Evolutionary conservation across 139 green algal genomes (phyloP), one percentile per base, ranked within the genome.

Genomic region (Micromonas commoda): DNA sequence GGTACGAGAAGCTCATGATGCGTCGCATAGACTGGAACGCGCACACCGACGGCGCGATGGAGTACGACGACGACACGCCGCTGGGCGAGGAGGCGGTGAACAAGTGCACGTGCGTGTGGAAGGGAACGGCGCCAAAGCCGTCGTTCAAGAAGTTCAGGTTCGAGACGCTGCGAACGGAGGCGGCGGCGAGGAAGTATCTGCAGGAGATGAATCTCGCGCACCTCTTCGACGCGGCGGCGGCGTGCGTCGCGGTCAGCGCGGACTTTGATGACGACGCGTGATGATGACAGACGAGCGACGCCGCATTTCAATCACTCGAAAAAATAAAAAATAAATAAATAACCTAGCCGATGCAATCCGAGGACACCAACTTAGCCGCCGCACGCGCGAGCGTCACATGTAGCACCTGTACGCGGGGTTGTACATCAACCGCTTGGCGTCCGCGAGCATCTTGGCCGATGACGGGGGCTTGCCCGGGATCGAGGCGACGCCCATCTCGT

Each of bases 1-100:
- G 92, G 37, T 98, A 97, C 84, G 83, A 85, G 51, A 97, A 97
- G 84, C 87, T 98, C 20, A 97, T 99, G 92, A 82, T 96, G 64
- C 77, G 87, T 19, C 87, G 94, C 54, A 98, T 98, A n/a, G 79
- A 98, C 68, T 98, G 95, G 94, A 64, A 66, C n/a, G 72, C 33
- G 13, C 35, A 77, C 16, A 9, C 16, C 45, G 45, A 57, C 45
- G 9, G 9, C 45, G 45, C 45, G 45, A 16, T 23, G 9, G 45
- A 9, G 45, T 9, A 83, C 24, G 77, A 82, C 20, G 84, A 83
- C n/a, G 37, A 69, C 32, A 32, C 66, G 3, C 9, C 9, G 9
- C 9, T 23, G 45, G 77, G 77, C 64, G 45, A 71, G 20, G 78
- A 84, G 37, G 3, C 75, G 65, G 45, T 33, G 31, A 85, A 86